Evolutionary conservation across 441 rosid species (phyloP).

Genomic region (Arabidopsis lyrata): DNA sequence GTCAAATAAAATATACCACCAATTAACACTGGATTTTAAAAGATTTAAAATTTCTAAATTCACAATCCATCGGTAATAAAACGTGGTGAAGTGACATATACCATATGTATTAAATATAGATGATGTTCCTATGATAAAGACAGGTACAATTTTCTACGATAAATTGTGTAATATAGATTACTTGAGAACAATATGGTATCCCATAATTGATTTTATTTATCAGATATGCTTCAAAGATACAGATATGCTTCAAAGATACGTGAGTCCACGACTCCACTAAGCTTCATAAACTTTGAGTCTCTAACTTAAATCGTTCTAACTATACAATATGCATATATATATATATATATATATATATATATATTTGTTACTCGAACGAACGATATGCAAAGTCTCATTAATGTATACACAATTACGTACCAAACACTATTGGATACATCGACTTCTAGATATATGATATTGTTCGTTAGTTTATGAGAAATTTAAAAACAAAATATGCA

Average conservation of each 20-base stretch:
- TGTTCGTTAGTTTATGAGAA: conserved; percentile 1
- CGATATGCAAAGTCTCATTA: not conserved
- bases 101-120: conserved; percentile 1
- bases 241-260: conserved; percentile 34
- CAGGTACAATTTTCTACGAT: conserved; percentile 23
- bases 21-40: not conserved
- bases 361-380: conserved; percentile 5
- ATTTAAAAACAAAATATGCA: too few relatives aligned
- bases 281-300: conserved; percentile 23
- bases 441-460: not conserved
- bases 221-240: conserved; percentile 29
- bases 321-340: not conserved
- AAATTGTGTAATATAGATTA: not conserved
- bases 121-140: conserved; percentile 17
- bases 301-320: conserved; percentile 12
- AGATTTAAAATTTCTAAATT: not conserved
- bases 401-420: not conserved
- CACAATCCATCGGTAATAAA: not conserved
- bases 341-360: too few relatives aligned
- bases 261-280: conserved; percentile 47
- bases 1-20: not conserved
- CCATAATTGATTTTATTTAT: conserved; percentile 19
- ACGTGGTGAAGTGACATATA: conserved; percentile 43
- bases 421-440: conserved; percentile 11
- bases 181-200: conserved; percentile 11